A percentile compares a stretch with the other conserved stretches of the same genome.
Conservation (phyloP, 2,329 filamentous ascomycete species). For the Venturia oleaginea region DNA sequence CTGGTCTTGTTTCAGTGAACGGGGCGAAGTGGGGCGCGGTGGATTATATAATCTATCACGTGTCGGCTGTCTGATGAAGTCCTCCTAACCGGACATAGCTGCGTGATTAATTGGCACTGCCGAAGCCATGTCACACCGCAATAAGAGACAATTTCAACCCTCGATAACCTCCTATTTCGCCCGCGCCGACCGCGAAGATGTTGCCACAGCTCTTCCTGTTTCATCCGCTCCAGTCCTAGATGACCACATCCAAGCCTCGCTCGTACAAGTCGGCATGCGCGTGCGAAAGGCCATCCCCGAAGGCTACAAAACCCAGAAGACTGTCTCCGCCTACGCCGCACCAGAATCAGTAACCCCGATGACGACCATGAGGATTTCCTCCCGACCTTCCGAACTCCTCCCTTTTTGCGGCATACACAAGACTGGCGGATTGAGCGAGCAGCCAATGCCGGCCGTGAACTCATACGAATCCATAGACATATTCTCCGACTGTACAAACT, state of each 20-base stretch:
- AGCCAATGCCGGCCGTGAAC: slow-evolving; percentile 6
- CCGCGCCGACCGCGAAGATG: slow-evolving; percentile 17
- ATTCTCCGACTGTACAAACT: slow-evolving; percentile 25
- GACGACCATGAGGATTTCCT: background rate
- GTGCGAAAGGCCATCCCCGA: slow-evolving; percentile 88
- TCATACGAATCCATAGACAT: slow-evolving; percentile 21
- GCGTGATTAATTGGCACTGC: too few species aligned
- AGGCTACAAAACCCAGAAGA: slow-evolving; percentile 74
- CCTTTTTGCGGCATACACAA: slow-evolving; percentile 78
- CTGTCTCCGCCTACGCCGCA: slow-evolving; percentile 7
- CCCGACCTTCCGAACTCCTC: slow-evolving; percentile 50
- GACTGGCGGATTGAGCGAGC: slow-evolving; percentile 59
- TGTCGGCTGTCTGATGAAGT: too few species aligned
- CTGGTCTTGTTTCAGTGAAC: too few species aligned
- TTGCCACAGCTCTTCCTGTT: background rate
- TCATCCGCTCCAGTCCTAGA: slow-evolving; percentile 47
- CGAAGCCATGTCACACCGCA: slow-evolving; percentile 21
- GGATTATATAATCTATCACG: too few species aligned
- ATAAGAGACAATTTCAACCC: slow-evolving; percentile 37
- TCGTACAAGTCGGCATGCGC: slow-evolving; percentile 90
- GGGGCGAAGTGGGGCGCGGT: too few species aligned
- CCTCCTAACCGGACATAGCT: too few species aligned
- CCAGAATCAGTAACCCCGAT: background rate
- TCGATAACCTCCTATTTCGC: slow-evolving; percentile 37
- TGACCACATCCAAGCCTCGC: slow-evolving; percentile 61